Evolutionary conservation across 495 filamentous ascomycete species (phyloP), one percentile per base, ranked within the genome.

Genomic region (Aspergillus haitiensis): DNA sequence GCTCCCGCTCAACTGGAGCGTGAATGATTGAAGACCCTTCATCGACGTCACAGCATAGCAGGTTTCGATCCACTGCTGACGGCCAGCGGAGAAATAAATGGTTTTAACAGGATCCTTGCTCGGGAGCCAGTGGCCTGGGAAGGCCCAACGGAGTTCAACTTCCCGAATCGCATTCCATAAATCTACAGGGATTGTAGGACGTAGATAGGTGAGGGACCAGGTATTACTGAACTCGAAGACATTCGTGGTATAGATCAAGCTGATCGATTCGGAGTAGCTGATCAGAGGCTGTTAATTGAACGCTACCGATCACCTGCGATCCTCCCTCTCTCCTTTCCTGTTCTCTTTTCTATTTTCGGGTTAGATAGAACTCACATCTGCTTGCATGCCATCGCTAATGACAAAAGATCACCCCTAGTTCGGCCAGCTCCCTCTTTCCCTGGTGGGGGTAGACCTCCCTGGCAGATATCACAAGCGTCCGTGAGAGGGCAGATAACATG

Each of bases 161-260:
- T 39, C 44, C 55, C 72, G 75, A 47, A 78, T 76, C 3, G 57
- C 62, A 35, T 70, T 56, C 72, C 73, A 74, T 46, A 68, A 59
- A 9, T 72, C 66, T 3, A 53, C 6, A 6, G 67, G 72, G 51
- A 79, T 64, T 2, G 75, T 77, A 6, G 73, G 75, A 34, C 65
- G 75, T 6, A 80, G 70, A 54, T 80, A 80, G 0, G 75, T 64
- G 5, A 78, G 72, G 34, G 75, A 69, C 77, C 77, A 80, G 60
- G 77, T 76, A 58, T 73, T 78, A 62, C 75, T 78, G 66, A 80
- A 78, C 58, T 78, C 73, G 59, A 78, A 75, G 48, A 64, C 72
- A 63, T 71, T 73, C 36, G 64, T 60, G 6, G 70, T 69, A 58
- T 80, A 80, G 45, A 80, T 69, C 32, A 73, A 61, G 55, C 70